phyloP scores from a whole-genome alignment of 768 basidiomycete genomes.

The Hortiboletus campestris region DNA sequence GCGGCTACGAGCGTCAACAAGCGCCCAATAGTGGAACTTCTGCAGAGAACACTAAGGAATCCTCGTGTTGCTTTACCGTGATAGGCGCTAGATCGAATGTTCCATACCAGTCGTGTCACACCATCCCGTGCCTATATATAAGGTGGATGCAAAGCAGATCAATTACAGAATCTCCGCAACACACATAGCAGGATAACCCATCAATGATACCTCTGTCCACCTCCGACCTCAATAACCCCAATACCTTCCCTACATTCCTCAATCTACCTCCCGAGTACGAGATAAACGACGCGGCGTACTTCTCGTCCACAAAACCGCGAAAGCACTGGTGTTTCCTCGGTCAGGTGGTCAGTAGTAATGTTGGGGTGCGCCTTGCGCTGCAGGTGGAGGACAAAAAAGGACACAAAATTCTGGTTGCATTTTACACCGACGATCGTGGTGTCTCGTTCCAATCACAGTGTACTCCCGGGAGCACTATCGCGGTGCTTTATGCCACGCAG shows the following conservation, averaged over 20 bases:
- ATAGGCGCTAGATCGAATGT: background rate
- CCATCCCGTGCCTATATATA: conserved; percentile 14
- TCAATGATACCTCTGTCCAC: conserved; percentile 19
- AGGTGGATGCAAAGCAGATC: background rate
- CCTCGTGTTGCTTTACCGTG: background rate
- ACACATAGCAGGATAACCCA: conserved; percentile 1
- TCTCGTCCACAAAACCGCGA: conserved; percentile 24
- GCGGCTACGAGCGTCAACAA: background rate
- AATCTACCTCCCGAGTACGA: conserved; percentile 25
- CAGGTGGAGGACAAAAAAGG: conserved; percentile 31
- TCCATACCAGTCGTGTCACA: background rate
- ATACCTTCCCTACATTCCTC: conserved; percentile 24
- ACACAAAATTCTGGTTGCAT: conserved; percentile 24
- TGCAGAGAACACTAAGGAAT: background rate
- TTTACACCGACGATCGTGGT: conserved; percentile 33
- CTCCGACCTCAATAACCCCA: conserved; percentile 27
- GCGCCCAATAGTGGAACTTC: conserved; percentile 2
- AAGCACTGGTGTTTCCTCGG: conserved; percentile 34
- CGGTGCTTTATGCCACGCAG: conserved; percentile 31
- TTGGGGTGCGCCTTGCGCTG: conserved; percentile 29
- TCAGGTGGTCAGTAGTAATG: conserved; percentile 21
- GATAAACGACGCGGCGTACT: conserved; percentile 13
- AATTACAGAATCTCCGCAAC: background rate
- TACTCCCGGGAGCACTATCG: conserved; percentile 29
- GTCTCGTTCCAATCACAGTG: conserved; percentile 20